Evolutionary conservation across 192 early-diverging fungal genomes (phyloP).

Genomic region (Coemansia sp.): DNA sequence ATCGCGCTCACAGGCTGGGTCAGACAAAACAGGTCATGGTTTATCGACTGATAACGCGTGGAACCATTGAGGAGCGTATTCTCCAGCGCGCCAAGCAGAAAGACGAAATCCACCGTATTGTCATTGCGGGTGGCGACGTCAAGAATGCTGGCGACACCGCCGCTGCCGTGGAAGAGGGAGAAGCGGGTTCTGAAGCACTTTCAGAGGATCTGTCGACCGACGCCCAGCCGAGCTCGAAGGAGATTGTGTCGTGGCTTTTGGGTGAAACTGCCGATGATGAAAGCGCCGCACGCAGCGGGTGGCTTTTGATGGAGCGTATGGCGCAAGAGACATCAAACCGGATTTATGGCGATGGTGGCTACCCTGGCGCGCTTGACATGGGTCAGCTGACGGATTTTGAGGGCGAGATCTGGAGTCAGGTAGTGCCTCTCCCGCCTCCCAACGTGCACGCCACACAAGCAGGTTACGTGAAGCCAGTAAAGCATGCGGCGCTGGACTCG

Average conservation of each 20-base stretch:
- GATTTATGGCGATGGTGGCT: slow-evolving; percentile 35
- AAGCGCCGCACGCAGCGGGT: slow-evolving; percentile 23
- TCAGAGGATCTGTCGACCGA: slow-evolving; percentile 40
- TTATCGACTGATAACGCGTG: slow-evolving; percentile 76
- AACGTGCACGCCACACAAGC: background rate
- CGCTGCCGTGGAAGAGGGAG: slow-evolving; percentile 7
- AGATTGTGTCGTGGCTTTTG: slow-evolving; percentile 81
- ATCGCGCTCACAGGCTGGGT: slow-evolving; percentile 80
- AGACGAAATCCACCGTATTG: slow-evolving; percentile 91
- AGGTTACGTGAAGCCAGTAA: background rate
- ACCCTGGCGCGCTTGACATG: slow-evolving; percentile 31
- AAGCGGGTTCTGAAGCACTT: slow-evolving; percentile 6
- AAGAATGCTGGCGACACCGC: slow-evolving; percentile 53
- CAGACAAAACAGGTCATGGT: slow-evolving; percentile 85
- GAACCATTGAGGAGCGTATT: slow-evolving; percentile 81
- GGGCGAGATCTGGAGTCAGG: slow-evolving; percentile 25
- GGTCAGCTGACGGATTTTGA: slow-evolving; percentile 5
- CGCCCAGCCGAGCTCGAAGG: slow-evolving; percentile 83
- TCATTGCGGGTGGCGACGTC: slow-evolving; percentile 88
- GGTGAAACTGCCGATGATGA: slow-evolving; percentile 63
- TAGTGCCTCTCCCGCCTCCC: slow-evolving; percentile 41
- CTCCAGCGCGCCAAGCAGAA: slow-evolving; percentile 80
- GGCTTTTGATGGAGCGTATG: slow-evolving; percentile 34
- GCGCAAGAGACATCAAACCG: slow-evolving; percentile 49
- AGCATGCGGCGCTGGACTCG: slow-evolving; percentile 11